Percentiles rank a stretch among this genome's conserved stretches.
These are phyloP conservation scores for Helianthus tuberosus DNA, from an alignment of 129 eudicot species.

Conservation along the genomic window DNA sequence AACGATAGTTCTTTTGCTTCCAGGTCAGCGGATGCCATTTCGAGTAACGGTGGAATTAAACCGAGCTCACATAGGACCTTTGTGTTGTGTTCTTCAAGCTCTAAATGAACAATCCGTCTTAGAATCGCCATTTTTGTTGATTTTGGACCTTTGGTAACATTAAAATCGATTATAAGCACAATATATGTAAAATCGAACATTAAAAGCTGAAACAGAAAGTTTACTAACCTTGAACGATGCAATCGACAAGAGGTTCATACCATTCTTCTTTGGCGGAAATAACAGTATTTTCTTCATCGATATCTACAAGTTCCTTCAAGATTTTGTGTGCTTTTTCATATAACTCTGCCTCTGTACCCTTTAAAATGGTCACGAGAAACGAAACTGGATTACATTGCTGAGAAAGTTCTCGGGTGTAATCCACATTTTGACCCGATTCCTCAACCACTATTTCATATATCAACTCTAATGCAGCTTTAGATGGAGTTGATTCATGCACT, in stretches of 20 bases:
- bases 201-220: not conserved
- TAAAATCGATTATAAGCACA: conserved; percentile 1
- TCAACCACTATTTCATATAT: conserved; percentile 47
- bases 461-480: conserved; percentile 56
- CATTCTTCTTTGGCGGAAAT: conserved; percentile 54
- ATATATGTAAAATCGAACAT: not conserved
- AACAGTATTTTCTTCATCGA: conserved; percentile 49
- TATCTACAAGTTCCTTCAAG: conserved; percentile 46
- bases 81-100: conserved; percentile 43
- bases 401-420: conserved; percentile 39
- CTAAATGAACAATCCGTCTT: conserved; percentile 42
- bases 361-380: conserved; percentile 43
- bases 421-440: conserved; percentile 40
- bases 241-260: conserved; percentile 53
- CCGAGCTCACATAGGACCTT: conserved; percentile 54
- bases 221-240: conserved; percentile 50
- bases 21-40: conserved; percentile 57
- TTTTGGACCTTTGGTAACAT: conserved; percentile 43
- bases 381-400: conserved; percentile 45
- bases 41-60: conserved; percentile 52
- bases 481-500: conserved; percentile 36
- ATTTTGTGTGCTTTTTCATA: conserved; percentile 49
- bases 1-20: conserved; percentile 64
- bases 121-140: conserved; percentile 45
- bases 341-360: conserved; percentile 18